Base-by-base conservation (phyloP, 2,329 filamentous ascomycete species). In the Cadophora gregata region DNA sequence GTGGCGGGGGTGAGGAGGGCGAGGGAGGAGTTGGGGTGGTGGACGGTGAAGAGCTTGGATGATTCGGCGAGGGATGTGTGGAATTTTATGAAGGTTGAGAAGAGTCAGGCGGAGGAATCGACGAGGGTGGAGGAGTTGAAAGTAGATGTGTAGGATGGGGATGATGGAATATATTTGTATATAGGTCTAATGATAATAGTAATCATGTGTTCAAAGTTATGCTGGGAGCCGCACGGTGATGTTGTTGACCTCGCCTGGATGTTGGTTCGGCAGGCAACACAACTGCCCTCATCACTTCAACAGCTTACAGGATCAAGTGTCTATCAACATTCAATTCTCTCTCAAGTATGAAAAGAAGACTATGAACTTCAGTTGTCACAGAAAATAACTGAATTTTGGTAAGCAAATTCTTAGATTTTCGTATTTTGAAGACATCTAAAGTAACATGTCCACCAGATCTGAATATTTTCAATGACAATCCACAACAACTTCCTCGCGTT, bases 1-100 rank as follows among this genome's bases (percentile, higher is more conserved):
- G 78, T 81, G 0, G 81, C 81, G 1, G 77, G 77, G 59, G 78
- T 78, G 33, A 71, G 76, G 31, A 77, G 78, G 27, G 80, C 80
- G 1, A 70, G 67, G 48, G 69, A 69, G 6, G 79, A 81, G 69
- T 74, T 82, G 4, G 79, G 77, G n/a, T 82, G 80, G 80, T 71
- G 70, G n/a, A 69, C 73, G 1, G 65, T 74, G 47, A 71, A 67
- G 21, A 58, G 55, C 12, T 58, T 58, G 55, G 55, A 58, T 42
- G 55, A 58, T 42, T 58, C 55, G 21, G 55, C 55, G 21, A 38
- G 55, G 5, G 55, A 58, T 58, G 55, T 58, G 33, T 58, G 55
- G 55, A 58, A 58, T 25, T 58, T 58, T 4, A 58, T 58, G 55
- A 25, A 21, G 12, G 55, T 38, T 9, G 55, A 58, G 21, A n/a